Evolutionary conservation across 148 eudicot species (phyloP), one percentile per base, ranked within the genome.

Genomic region (Pouteria glomerata): DNA sequence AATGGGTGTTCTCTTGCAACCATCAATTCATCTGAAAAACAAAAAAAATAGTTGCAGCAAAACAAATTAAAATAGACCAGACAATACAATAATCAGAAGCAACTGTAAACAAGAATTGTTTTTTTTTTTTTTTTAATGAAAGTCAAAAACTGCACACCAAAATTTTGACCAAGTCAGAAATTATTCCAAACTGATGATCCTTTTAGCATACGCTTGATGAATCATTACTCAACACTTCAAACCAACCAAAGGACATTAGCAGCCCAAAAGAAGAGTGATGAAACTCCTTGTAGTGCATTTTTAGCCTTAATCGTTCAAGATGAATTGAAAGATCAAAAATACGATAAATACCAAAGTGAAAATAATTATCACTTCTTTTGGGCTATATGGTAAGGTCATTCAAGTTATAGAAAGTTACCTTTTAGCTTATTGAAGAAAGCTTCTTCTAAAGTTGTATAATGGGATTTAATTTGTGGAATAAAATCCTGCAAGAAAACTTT

Each of bases 1-100:
- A 80, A 77, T 58, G 97, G 92, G 76, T 93, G 83, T 66, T 93
- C 89, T 78, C 75, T 79, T 62, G 84, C 88, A 71, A 47, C 59
- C 39, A 48, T 71, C 72, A 87, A 47, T 64, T 82, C 91, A 79
- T 79, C 97, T 90, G 65, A 31, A 71, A 29, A 72, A 63, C 97
- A 88, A 63, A 31, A 71, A 29, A 72, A 63, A 53, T 56, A 71
- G 64, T 53, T 27, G n/a, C 56, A 73, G 57, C 57, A 47, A 70
- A 35, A 65, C 1, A 13, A 42, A 50, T 15, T 37, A 11, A 31
- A 6, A 34, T 23, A 57, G 57, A 66, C 0, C 21, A 68, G 24
- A 13, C 29, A 29, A 14, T 7, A 47, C 7, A 57, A 35, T 8
- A 47, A 23, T 15, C 16, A 37, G 31, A 24, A 44, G 4, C 15